Evolutionary conservation across 31 red algal genomes (phyloP), one percentile per base, ranked within the genome.

Genomic region (Pterothamnion heteromorphum): DNA sequence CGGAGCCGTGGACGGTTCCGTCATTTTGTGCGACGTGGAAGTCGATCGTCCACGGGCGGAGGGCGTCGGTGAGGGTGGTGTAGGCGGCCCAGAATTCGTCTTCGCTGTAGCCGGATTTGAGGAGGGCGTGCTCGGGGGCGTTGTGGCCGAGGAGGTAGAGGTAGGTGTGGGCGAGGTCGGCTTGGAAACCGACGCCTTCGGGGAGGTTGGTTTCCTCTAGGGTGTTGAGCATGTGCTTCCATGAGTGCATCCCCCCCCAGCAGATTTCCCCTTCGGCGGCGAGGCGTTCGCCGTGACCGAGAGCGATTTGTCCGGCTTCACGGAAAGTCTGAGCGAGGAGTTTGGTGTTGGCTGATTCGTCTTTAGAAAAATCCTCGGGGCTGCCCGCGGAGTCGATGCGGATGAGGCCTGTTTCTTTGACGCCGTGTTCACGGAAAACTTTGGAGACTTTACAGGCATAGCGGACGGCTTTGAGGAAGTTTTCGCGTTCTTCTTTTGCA

Each of bases 21-120:
- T 82, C 78, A 27, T 82, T 82, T 28, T 82, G 78, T 27, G 78
- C 78, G 5, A 82, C 78, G 78, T 82, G 78, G 24, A 82, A 82
- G 24, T 82, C 78, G 24, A 82, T 22, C 4, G 78, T 82, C 78
- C 78, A 82, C 24, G 78, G 78, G 31, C 78, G 78, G 14, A 82
- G 78, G 22, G 5, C 24, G 24, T 82, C 78, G 5, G 78, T 82
- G 5, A 82, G 9, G 4, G 78, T 82, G 22, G 5, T 82, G 24
- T 82, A 82, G 24, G 78, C 78, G 18, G 78, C 78, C 78, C 24
- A 9, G 18, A 82, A 28, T 28, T 82, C 78, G 5, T 82, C 78
- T 82, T 82, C 78, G 4, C 18, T 27, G 24, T 82, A 82, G 24
- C 78, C 78, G n/a, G n/a, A 20, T 28, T 82, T 82, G 24, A 82